phyloP scores from a whole-genome alignment of 2,329 filamentous ascomycete species.

The Fusarium vanettenii region DNA sequence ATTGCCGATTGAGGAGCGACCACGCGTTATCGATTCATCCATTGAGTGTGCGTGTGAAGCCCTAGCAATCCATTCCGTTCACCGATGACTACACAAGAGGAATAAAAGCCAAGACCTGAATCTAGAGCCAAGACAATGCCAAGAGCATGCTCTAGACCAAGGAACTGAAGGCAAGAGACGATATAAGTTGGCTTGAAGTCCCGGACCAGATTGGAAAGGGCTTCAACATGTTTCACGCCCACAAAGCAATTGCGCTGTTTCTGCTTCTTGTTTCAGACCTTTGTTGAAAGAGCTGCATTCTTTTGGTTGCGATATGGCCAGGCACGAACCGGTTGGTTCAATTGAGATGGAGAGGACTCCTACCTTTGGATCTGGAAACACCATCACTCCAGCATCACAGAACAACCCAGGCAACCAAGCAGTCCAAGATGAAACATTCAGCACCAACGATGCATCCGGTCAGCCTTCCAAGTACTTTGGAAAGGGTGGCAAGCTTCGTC shows the following conservation, averaged over 20 bases:
- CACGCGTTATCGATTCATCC: slow-evolving; percentile 26
- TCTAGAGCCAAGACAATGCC: slow-evolving; percentile 16
- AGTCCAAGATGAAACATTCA: background rate
- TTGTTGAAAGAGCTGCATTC: background rate
- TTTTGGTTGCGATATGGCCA: slow-evolving; percentile 16
- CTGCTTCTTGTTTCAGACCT: background rate
- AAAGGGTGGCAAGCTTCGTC: slow-evolving; percentile 58
- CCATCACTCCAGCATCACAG: slow-evolving; percentile 15
- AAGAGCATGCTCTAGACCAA: slow-evolving; percentile 1
- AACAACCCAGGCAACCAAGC: background rate
- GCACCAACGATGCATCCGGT: background rate
- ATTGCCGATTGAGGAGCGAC: slow-evolving; percentile 24
- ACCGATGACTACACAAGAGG: background rate
- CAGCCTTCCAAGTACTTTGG: slow-evolving; percentile 41
- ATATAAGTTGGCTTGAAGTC: slow-evolving; percentile 13
- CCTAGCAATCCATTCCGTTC: background rate
- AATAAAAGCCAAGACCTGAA: slow-evolving; percentile 8
- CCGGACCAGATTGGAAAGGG: background rate
- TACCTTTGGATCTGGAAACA: slow-evolving; percentile 21
- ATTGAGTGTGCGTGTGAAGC: background rate
- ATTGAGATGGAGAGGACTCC: slow-evolving; percentile 13
- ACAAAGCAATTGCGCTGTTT: background rate
- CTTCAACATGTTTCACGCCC: background rate
- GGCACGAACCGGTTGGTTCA: background rate
- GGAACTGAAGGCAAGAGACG: background rate